These are phyloP conservation scores for Globisporangium paddicum DNA, from an alignment of 352 stramenopile genomes.

Conservation along the genomic window DNA sequence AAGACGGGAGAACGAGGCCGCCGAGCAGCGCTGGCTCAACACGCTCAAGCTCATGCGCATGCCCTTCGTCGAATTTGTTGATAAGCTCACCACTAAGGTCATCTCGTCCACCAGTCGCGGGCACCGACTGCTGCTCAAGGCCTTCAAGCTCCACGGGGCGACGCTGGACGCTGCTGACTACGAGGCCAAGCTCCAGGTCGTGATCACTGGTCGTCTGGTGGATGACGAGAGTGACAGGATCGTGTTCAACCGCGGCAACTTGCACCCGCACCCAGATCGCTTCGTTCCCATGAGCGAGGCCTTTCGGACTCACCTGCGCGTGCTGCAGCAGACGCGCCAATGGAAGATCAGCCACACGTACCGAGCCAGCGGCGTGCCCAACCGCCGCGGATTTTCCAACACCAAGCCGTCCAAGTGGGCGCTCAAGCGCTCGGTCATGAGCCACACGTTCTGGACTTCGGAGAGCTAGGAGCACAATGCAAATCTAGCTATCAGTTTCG, in stretches of 20 bases:
- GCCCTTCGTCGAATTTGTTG: constrained; percentile 24
- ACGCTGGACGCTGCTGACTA: constrained; percentile 25
- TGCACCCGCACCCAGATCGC: constrained; percentile 40
- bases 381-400: constrained; percentile 38
- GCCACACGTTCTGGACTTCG: neutral
- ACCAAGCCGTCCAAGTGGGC: constrained; percentile 28
- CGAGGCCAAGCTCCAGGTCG: constrained; percentile 39
- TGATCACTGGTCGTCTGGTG: constrained; percentile 37
- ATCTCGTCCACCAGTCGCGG: constrained; percentile 22
- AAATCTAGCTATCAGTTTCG: neutral
- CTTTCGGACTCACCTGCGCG: constrained; percentile 29
- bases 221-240: constrained; percentile 10
- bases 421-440: neutral
- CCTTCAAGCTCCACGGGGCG: constrained; percentile 27
- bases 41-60: constrained; percentile 27
- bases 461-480: neutral
- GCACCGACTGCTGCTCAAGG: constrained; percentile 47
- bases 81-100: constrained; percentile 17
- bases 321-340: constrained; percentile 19
- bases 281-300: constrained; percentile 30
- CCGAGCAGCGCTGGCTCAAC: constrained; percentile 30
- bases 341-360: constrained; percentile 47
- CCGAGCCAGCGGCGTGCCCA: constrained; percentile 25
- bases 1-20: constrained; percentile 24
- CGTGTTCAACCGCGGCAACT: constrained; percentile 60